Evolutionary conservation across 345 rosid species (phyloP).

Genomic region (Populus nigra): DNA sequence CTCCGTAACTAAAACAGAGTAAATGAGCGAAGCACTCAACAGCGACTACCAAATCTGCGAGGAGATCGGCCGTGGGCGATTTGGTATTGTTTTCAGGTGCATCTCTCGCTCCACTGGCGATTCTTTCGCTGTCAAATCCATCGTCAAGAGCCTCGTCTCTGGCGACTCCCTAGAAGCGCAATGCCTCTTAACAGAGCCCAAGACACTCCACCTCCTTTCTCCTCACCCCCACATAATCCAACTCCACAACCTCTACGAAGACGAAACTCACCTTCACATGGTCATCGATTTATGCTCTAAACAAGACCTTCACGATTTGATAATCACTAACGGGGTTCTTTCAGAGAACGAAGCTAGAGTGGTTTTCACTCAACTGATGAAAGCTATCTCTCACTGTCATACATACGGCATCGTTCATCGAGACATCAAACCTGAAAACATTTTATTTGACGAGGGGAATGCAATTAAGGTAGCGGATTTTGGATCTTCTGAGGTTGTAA

Average conservation of each 20-base stretch:
- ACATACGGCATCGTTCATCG: slow-evolving; percentile 58
- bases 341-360: slow-evolving; percentile 46
- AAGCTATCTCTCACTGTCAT: slow-evolving; percentile 73
- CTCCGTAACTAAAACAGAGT: neutral
- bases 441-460: slow-evolving; percentile 43
- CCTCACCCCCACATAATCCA: slow-evolving; percentile 62
- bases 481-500: slow-evolving; percentile 53
- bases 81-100: slow-evolving; percentile 63
- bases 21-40: slow-evolving; percentile 48
- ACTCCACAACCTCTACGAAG: slow-evolving; percentile 52
- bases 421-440: slow-evolving; percentile 77
- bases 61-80: slow-evolving; percentile 78
- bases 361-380: slow-evolving; percentile 45
- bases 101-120: slow-evolving; percentile 43
- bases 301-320: slow-evolving; percentile 47
- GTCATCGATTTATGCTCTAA: slow-evolving; percentile 63
- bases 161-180: slow-evolving; percentile 66
- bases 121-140: slow-evolving; percentile 65
- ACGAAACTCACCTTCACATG: slow-evolving; percentile 50
- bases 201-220: slow-evolving; percentile 57
- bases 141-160: slow-evolving; percentile 51
- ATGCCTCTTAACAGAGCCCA: slow-evolving; percentile 69
- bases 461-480: slow-evolving; percentile 60
- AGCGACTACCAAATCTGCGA: slow-evolving; percentile 53
- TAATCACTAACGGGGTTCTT: slow-evolving; percentile 30